Percentiles rank a stretch among this genome's conserved stretches.
phyloP scores from a whole-genome alignment of 2,329 filamentous ascomycete species.

The Graphiopsis chlorocephala region DNA sequence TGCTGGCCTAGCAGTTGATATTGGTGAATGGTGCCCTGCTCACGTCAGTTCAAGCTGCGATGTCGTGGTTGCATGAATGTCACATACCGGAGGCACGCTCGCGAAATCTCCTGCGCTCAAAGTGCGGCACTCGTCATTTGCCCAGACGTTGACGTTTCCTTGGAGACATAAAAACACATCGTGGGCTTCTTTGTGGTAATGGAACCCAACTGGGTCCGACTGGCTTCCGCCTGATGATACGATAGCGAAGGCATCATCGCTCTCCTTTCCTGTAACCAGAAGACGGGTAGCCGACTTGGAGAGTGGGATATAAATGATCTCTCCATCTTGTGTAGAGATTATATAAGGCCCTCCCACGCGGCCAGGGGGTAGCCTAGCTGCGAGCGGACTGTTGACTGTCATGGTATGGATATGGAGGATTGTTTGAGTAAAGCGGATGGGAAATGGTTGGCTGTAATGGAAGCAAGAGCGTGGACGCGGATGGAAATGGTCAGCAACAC shows the following conservation, averaged over 20 bases:
- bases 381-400: background rate
- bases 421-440: background rate
- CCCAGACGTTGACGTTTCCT: slow-evolving; percentile 56
- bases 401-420: background rate
- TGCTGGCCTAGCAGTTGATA: slow-evolving; percentile 55
- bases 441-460: background rate
- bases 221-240: slow-evolving; percentile 50
- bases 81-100: slow-evolving; percentile 53
- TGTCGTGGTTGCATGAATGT: background rate
- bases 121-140: slow-evolving; percentile 54
- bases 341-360: slow-evolving; percentile 25
- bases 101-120: slow-evolving; percentile 58
- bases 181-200: slow-evolving; percentile 57
- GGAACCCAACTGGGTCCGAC: slow-evolving; percentile 51
- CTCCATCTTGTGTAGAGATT: slow-evolving; percentile 42
- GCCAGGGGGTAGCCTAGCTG: slow-evolving; percentile 20
- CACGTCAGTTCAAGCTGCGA: slow-evolving; percentile 2
- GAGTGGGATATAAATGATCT: slow-evolving; percentile 52
- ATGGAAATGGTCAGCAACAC: background rate
- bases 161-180: slow-evolving; percentile 58
- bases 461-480: background rate
- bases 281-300: slow-evolving; percentile 53
- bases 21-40: slow-evolving; percentile 53
- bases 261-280: slow-evolving; percentile 52
- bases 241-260: slow-evolving; percentile 50